phyloP scores from a whole-genome alignment of 306 rosid genomes.

The Casuarina cunninghamiana region DNA sequence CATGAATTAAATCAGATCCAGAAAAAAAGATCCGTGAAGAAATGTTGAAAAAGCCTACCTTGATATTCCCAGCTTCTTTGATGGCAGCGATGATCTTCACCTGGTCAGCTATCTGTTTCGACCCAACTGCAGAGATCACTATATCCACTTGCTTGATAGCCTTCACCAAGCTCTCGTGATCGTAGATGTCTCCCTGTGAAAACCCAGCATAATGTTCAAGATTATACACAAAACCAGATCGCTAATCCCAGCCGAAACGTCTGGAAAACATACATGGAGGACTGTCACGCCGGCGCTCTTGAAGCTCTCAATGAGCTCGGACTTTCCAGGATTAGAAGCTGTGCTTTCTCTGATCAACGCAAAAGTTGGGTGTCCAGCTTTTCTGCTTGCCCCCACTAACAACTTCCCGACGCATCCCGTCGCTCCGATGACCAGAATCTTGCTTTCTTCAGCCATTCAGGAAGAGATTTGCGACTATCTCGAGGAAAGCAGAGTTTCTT shows the following conservation, averaged over 20 bases:
- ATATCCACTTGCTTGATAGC: slow-evolving; percentile 49
- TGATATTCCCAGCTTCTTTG: slow-evolving; percentile 51
- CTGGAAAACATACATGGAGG: slow-evolving; percentile 15
- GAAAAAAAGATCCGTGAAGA: neutral
- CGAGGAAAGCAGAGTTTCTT: no score
- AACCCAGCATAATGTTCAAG: neutral
- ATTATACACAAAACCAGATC: neutral
- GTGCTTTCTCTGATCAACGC: slow-evolving; percentile 27
- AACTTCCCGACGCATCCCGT: slow-evolving; percentile 42
- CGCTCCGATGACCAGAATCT: slow-evolving; percentile 41
- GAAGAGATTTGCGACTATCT: neutral
- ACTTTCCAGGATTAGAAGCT: neutral
- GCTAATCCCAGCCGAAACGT: neutral
- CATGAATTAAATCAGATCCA: neutral
- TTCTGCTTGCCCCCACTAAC: slow-evolving; percentile 38
- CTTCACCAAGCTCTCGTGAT: slow-evolving; percentile 38
- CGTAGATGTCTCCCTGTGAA: slow-evolving; percentile 34
- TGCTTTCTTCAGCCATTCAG: slow-evolving; percentile 20
- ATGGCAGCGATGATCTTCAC: slow-evolving; percentile 42
- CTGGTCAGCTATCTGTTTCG: slow-evolving; percentile 28
- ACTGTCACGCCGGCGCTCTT: slow-evolving; percentile 33
- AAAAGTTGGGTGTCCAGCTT: slow-evolving; percentile 43
- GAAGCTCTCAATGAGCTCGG: slow-evolving; percentile 34
- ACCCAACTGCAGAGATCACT: slow-evolving; percentile 38
- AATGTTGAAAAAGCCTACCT: slow-evolving; percentile 12